Conservation (phyloP, 306 rosid species). For the Malus fusca region DNA sequence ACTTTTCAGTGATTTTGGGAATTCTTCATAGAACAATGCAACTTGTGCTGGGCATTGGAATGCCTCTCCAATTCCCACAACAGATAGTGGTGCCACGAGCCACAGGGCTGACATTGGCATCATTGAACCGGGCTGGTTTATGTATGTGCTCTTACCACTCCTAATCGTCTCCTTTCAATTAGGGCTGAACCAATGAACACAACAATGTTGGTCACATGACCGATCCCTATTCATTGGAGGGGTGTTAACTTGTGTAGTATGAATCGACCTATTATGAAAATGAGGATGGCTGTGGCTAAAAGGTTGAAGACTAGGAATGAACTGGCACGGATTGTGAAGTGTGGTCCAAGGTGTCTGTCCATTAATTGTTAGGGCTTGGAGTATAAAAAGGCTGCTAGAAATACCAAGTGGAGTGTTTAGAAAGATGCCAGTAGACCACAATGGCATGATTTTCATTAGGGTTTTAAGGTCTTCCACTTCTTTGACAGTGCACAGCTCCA, state of each 20-base stretch:
- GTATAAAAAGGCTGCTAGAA: conserved; percentile 2
- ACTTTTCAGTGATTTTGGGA: conserved; percentile 18
- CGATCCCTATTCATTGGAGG: conserved; percentile 18
- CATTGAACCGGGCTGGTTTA: neutral
- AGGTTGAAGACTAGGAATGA: conserved; percentile 19
- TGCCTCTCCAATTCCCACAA: conserved; percentile 16
- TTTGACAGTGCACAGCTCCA: conserved; percentile 21
- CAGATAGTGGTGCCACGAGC: neutral
- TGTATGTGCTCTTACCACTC: neutral
- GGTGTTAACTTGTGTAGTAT: conserved; percentile 5
- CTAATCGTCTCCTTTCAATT: conserved; percentile 12
- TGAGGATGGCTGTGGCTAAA: conserved; percentile 19
- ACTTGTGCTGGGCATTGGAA: conserved; percentile 19
- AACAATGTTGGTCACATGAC: conserved; percentile 5
- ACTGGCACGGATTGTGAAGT: conserved; percentile 19
- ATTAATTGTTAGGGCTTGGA: conserved; percentile 21
- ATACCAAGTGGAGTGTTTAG: neutral
- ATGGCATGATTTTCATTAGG: conserved; percentile 14
- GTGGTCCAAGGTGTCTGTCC: conserved; percentile 18
- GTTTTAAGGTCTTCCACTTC: conserved; percentile 32
- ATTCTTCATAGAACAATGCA: conserved; percentile 11
- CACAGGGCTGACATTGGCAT: no score
- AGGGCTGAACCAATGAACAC: conserved; percentile 11
- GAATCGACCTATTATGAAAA: conserved; percentile 14
- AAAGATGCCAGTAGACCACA: conserved; percentile 23